Evolutionary conservation across 1,139 yeast genomes (phyloP).

Genomic region (Saccharomycopsis hybrid): DNA sequence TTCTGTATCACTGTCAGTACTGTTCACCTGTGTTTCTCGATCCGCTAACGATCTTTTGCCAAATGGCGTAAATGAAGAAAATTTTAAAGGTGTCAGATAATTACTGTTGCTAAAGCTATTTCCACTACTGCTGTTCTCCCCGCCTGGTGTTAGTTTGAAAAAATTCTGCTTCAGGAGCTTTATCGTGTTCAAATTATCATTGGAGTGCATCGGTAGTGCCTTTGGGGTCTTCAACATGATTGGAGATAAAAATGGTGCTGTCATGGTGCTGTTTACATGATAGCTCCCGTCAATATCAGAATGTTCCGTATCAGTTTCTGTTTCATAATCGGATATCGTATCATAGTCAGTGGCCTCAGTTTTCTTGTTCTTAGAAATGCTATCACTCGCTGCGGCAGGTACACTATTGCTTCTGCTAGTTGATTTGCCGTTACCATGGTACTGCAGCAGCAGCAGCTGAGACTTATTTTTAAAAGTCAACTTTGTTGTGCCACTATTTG

Average conservation of each 20-base stretch:
- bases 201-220: not conserved
- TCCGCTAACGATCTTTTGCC: not conserved
- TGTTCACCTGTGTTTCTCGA: not conserved
- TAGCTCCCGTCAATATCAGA: slow-evolving; percentile 4
- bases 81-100: not conserved
- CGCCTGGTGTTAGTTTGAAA: slow-evolving; percentile 1
- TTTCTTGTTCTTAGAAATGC: not conserved
- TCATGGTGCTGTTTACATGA: not conserved
- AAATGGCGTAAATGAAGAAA: slow-evolving; percentile 4
- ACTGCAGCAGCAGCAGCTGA: too few relatives aligned
- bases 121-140: not conserved
- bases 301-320: slow-evolving; percentile 9
- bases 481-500: not conserved
- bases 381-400: too few relatives aligned
- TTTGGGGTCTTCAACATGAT: slow-evolving; percentile 4
- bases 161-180: slow-evolving; percentile 1
- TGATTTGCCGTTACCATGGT: too few relatives aligned
- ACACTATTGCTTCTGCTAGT: too few relatives aligned
- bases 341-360: slow-evolving; percentile 1
- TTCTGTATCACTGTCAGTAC: not conserved
- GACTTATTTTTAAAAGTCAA: not conserved
- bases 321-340: slow-evolving; percentile 9
- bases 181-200: not conserved
- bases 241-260: not conserved
- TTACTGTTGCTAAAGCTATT: not conserved